A percentile compares a stretch with the other conserved stretches of the same genome.
phyloP scores from a whole-genome alignment of 768 basidiomycete genomes.

The Panaeolus papilionaceus region DNA sequence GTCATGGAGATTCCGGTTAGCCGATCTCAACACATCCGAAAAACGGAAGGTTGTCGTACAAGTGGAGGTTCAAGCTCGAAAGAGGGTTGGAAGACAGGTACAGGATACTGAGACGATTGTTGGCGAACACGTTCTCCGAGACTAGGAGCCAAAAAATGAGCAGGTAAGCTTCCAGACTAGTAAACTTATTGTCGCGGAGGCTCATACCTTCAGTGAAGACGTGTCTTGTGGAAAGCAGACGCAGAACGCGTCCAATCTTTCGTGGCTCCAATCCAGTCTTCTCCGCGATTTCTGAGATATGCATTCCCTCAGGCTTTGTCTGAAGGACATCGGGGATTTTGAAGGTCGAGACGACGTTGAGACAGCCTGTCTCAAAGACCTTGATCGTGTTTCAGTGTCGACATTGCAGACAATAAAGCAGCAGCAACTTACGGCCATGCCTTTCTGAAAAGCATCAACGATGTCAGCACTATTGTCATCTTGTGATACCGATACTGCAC shows the following conservation, averaged over 20 bases:
- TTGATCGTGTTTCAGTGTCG: not conserved
- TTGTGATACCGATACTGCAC: not conserved
- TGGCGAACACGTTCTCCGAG: conserved; percentile 43
- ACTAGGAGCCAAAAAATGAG: conserved; percentile 28
- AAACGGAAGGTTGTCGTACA: conserved; percentile 23
- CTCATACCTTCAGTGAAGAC: conserved; percentile 42
- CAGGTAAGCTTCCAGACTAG: not conserved
- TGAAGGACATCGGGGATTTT: conserved; percentile 37
- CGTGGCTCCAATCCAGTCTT: conserved; percentile 31
- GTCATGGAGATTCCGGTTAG: not conserved
- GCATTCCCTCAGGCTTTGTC: conserved; percentile 36
- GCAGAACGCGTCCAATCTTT: conserved; percentile 40
- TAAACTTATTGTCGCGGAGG: no score
- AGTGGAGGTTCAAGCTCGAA: conserved; percentile 30
- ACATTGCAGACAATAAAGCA: not conserved
- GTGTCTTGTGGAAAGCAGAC: conserved; percentile 38
- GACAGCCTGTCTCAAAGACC: conserved; percentile 30
- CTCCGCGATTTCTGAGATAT: conserved; percentile 30
- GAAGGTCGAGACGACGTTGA: conserved; percentile 27
- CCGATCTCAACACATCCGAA: not conserved
- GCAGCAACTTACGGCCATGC: conserved; percentile 19
- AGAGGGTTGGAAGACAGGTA: conserved; percentile 35
- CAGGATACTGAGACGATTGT: conserved; percentile 46
- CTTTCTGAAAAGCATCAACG: conserved; percentile 15
- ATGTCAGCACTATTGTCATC: not conserved